phyloP scores from a whole-genome alignment of 192 early-diverging fungal genomes.

The Radiomyces spectabilis region DNA sequence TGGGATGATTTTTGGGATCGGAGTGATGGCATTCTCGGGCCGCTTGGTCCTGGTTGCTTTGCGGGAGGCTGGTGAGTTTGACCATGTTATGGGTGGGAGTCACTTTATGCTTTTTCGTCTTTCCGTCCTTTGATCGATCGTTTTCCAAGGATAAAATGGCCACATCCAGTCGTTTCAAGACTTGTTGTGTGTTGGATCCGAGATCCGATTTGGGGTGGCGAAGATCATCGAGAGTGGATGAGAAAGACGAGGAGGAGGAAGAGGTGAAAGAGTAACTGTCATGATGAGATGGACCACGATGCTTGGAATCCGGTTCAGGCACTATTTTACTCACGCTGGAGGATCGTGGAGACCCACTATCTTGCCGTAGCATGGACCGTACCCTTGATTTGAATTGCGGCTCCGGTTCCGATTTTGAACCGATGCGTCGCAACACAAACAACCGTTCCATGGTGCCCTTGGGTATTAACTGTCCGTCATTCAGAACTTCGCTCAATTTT shows the following conservation, averaged over 20 bases:
- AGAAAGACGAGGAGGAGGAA: background rate
- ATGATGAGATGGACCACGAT: background rate
- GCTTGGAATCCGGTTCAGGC: background rate
- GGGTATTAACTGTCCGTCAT: conserved; percentile 9
- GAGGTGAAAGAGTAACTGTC: background rate
- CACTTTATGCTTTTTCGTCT: background rate
- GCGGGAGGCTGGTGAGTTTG: background rate
- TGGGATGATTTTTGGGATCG: too few relatives aligned
- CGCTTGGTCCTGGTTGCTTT: background rate
- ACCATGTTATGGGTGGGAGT: background rate
- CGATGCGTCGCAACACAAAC: conserved; percentile 12
- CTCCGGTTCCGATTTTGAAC: background rate
- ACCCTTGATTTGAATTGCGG: background rate
- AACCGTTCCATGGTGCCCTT: conserved; percentile 13
- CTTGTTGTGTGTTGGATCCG: conserved; percentile 1
- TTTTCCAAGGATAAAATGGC: conserved; percentile 9
- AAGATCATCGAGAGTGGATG: background rate
- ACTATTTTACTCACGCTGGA: background rate
- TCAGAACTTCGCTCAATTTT: conserved; percentile 8
- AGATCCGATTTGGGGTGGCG: too few relatives aligned
- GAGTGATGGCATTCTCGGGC: background rate
- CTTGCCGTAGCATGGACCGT: too few relatives aligned
- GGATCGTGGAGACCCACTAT: background rate
- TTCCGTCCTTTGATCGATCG: too few relatives aligned
- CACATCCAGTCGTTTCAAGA: conserved; percentile 9